phyloP scores from a whole-genome alignment of 2,329 filamentous ascomycete genomes.

The Penicillium sp. region DNA sequence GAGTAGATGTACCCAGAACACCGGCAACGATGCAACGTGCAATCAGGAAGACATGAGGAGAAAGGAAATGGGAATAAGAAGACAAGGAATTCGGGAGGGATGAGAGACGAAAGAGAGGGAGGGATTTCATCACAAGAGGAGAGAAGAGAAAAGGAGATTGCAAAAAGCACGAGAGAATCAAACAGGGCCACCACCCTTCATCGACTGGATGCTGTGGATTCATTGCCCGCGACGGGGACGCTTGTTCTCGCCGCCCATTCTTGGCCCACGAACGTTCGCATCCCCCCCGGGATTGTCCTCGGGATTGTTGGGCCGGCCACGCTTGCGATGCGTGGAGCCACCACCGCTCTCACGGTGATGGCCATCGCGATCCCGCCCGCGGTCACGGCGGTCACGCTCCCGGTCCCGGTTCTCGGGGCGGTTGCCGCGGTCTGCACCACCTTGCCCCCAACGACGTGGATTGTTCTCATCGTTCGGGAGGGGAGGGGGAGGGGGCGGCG shows the following conservation, averaged over 20 bases:
- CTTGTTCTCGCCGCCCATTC: constrained; percentile 48
- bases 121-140: constrained; percentile 1
- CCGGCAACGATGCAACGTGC: constrained; percentile 30
- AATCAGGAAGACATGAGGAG: constrained; percentile 20
- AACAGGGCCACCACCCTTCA: not conserved
- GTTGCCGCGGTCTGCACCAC: constrained; percentile 43
- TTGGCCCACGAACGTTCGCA: constrained; percentile 37
- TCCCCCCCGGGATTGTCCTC: constrained; percentile 36
- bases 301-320: constrained; percentile 42
- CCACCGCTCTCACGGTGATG: constrained; percentile 35
- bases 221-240: constrained; percentile 45
- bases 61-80: constrained; percentile 23
- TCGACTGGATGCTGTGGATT: constrained; percentile 10
- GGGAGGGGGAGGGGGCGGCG: constrained; percentile 33
- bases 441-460: constrained; percentile 41
- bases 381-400: constrained; percentile 27
- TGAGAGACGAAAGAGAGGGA: constrained; percentile 14
- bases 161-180: not conserved
- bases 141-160: constrained; percentile 6
- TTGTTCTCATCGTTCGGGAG: constrained; percentile 33
- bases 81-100: constrained; percentile 12
- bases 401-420: constrained; percentile 34
- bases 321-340: constrained; percentile 41
- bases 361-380: constrained; percentile 37
- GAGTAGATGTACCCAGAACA: constrained; percentile 27